Evolutionary conservation across 2,329 filamentous ascomycete genomes (phyloP).

Genomic region (Pseudocercospora pini-densiflorae): DNA sequence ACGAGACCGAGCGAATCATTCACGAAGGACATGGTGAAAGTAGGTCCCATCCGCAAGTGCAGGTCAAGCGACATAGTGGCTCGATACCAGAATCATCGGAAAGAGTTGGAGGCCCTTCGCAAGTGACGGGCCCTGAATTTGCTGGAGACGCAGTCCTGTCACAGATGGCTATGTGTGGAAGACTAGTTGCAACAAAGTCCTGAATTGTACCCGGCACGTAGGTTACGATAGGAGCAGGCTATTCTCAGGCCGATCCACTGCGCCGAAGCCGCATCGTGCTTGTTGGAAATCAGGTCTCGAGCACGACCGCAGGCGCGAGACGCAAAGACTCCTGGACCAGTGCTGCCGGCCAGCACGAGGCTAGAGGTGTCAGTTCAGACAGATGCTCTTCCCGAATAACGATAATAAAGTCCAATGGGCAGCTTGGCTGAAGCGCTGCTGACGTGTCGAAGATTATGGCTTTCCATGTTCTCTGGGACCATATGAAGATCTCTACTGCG

Average conservation of each 20-base stretch:
- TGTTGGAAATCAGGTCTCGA: neutral
- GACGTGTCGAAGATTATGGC: neutral
- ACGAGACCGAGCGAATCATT: neutral
- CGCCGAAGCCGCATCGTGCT: neutral
- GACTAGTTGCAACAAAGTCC: neutral
- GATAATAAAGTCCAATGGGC: neutral
- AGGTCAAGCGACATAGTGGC: neutral
- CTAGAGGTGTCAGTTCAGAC: neutral
- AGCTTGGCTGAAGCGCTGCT: neutral
- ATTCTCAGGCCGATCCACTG: neutral
- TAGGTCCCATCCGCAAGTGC: neutral
- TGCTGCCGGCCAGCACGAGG: neutral
- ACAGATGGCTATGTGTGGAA: too few relatives aligned
- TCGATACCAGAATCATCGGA: neutral
- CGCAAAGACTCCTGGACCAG: too few relatives aligned
- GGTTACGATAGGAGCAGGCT: neutral
- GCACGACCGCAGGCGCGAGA: neutral
- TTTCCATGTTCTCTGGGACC: neutral
- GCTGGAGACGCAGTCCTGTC: neutral
- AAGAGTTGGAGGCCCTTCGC: neutral
- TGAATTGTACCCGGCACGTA: neutral
- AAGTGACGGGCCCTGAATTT: neutral
- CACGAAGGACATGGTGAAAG: neutral
- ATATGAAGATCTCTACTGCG: neutral
- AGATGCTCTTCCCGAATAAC: neutral